Evolutionary conservation across 805 yeast species (phyloP).

Genomic region (Kuraishia borneana): DNA sequence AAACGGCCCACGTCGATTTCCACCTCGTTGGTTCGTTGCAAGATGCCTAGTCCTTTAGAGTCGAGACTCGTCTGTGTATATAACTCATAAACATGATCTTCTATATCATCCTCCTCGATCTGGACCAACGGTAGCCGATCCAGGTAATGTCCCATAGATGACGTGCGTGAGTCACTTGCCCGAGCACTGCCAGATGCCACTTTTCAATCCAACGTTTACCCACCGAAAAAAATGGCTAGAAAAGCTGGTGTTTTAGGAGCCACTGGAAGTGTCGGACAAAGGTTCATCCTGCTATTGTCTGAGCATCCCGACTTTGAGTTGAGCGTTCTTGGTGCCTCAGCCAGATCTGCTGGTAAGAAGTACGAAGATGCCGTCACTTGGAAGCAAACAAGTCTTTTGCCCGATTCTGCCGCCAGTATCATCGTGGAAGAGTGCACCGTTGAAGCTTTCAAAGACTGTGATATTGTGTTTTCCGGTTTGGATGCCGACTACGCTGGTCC

Average conservation of each 20-base stretch:
- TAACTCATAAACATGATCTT: slow-evolving; percentile 1
- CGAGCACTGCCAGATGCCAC: no score
- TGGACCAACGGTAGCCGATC: slow-evolving; percentile 3
- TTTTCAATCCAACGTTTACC: no score
- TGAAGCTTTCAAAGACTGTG: slow-evolving; percentile 77
- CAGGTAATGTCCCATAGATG: no score
- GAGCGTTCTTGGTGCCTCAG: slow-evolving; percentile 80
- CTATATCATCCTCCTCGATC: background rate
- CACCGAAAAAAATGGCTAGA: slow-evolving; percentile 22
- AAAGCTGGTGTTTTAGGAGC: slow-evolving; percentile 93
- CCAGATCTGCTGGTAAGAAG: slow-evolving; percentile 85
- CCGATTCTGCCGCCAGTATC: slow-evolving; percentile 50
- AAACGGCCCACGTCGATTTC: background rate
- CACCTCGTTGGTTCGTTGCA: background rate
- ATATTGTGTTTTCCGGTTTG: slow-evolving; percentile 87
- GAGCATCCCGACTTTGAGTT: slow-evolving; percentile 87
- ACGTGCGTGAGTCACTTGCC: no score
- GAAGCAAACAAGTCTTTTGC: slow-evolving; percentile 86
- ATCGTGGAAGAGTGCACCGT: slow-evolving; percentile 70
- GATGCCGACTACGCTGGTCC: slow-evolving; percentile 92
- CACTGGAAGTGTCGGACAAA: slow-evolving; percentile 96
- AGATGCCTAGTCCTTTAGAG: slow-evolving; percentile 1
- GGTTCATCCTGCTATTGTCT: slow-evolving; percentile 76
- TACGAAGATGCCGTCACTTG: slow-evolving; percentile 83
- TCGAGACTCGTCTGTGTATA: slow-evolving; percentile 1